Percentiles rank a stretch among this genome's conserved stretches.
phyloP scores from a whole-genome alignment of 208 protist species.

The Trypanosoma caninum region DNA sequence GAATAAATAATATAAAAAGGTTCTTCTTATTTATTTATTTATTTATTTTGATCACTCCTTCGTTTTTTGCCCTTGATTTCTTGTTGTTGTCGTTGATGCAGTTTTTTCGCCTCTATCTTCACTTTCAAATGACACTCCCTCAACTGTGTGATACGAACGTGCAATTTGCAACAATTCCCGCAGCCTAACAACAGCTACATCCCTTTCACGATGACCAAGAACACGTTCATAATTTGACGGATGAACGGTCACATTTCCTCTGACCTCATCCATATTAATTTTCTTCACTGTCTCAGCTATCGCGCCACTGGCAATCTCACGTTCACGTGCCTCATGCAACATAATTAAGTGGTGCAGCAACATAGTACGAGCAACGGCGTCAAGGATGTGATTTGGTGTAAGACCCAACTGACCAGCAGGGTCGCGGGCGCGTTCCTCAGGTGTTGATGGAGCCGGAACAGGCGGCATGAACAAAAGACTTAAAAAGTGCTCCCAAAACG shows the following conservation, averaged over 20 bases:
- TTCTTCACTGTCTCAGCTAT: constrained; percentile 37
- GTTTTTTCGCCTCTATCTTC: not conserved
- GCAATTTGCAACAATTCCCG: constrained; percentile 38
- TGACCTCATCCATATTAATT: constrained; percentile 17
- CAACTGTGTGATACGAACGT: constrained; percentile 6
- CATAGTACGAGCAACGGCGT: constrained; percentile 82
- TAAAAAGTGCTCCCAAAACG: constrained; percentile 73
- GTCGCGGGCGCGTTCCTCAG: constrained; percentile 28
- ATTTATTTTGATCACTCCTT: too few species aligned
- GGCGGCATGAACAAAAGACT: constrained; percentile 77
- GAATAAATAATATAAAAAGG: too few species aligned
- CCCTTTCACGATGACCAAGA: constrained; percentile 38
- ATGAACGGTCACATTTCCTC: constrained; percentile 17
- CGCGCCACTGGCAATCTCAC: constrained; percentile 56
- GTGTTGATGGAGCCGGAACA: constrained; percentile 36
- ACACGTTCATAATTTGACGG: constrained; percentile 55
- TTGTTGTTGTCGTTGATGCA: too few species aligned
- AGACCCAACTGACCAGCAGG: constrained; percentile 44
- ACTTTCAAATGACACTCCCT: not conserved
- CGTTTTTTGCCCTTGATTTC: too few species aligned
- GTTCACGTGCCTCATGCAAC: constrained; percentile 54
- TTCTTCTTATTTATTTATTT: too few species aligned
- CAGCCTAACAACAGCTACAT: constrained; percentile 50
- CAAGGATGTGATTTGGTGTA: constrained; percentile 70
- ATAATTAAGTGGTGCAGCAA: constrained; percentile 77